Evolutionary conservation across 345 rosid genomes (phyloP).

Genomic region (Raphanus raphanistrum): DNA sequence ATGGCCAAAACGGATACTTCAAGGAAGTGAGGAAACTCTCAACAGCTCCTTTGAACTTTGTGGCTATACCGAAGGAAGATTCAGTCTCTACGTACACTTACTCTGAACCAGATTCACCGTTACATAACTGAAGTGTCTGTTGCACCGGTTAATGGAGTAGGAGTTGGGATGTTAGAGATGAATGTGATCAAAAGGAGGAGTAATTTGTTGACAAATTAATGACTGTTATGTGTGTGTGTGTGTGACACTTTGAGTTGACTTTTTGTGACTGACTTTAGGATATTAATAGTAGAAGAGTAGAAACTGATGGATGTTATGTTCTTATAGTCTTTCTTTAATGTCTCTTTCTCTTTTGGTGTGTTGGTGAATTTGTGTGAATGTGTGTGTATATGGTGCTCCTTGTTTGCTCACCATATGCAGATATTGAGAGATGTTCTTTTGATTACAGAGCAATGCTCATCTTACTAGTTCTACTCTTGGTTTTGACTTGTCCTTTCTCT

Average conservation of each 20-base stretch:
- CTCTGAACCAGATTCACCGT: slow-evolving; percentile 80
- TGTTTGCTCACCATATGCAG: not conserved
- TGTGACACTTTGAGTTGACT: slow-evolving; percentile 24
- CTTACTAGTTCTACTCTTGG: not conserved
- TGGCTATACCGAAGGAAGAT: slow-evolving; percentile 80
- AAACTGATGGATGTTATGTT: slow-evolving; percentile 23
- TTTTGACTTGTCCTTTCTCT: not conserved
- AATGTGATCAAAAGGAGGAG: not conserved
- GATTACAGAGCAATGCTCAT: not conserved
- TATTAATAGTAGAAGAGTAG: slow-evolving; percentile 7
- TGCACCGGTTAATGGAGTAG: not conserved
- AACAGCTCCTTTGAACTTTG: slow-evolving; percentile 64
- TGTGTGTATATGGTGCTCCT: not conserved
- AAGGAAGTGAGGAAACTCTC: slow-evolving; percentile 48
- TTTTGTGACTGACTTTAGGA: slow-evolving; percentile 27
- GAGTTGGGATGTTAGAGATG: slow-evolving; percentile 15
- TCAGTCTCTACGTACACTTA: slow-evolving; percentile 67
- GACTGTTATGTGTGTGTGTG: slow-evolving; percentile 1
- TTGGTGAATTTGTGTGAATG: slow-evolving; percentile 15
- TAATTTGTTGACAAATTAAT: not conserved
- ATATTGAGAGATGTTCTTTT: not conserved
- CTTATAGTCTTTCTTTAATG: not conserved
- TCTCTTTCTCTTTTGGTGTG: not conserved
- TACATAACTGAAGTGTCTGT: slow-evolving; percentile 35
- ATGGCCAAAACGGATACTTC: slow-evolving; percentile 76